Evolutionary conservation across 306 rosid species (phyloP).

Genomic region (Malus orientalis): DNA sequence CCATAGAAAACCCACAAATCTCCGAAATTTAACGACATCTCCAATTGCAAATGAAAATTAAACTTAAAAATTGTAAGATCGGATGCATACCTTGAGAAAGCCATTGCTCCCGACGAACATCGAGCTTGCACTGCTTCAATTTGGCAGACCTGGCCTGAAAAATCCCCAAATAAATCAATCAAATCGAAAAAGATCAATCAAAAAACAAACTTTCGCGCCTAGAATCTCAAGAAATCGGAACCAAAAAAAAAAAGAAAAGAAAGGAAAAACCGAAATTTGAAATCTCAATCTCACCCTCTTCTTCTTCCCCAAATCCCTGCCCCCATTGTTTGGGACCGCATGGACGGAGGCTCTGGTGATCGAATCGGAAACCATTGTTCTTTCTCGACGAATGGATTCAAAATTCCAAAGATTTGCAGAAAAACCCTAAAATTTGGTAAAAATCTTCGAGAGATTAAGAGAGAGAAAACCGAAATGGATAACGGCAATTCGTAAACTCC

Average conservation of each 20-base stretch:
- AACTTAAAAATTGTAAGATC: background rate
- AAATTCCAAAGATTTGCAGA: constrained; percentile 21
- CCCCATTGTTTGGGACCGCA: constrained; percentile 41
- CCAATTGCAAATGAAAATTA: background rate
- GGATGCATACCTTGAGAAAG: constrained; percentile 64
- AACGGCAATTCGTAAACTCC: constrained; percentile 71
- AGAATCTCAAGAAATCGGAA: background rate
- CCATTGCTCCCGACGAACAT: constrained; percentile 99
- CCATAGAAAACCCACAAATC: background rate
- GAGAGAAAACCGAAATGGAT: constrained; percentile 36
- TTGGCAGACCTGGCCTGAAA: constrained; percentile 85
- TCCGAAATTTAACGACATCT: background rate
- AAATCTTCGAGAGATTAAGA: constrained; percentile 19
- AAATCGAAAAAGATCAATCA: background rate
- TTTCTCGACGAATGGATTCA: constrained; percentile 22
- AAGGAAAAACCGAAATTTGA: background rate
- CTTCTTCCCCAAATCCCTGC: constrained; percentile 75
- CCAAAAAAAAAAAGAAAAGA: background rate
- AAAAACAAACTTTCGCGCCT: background rate
- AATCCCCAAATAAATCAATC: background rate
- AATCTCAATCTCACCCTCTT: constrained; percentile 64
- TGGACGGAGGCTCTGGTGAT: constrained; percentile 56
- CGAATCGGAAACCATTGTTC: constrained; percentile 76
- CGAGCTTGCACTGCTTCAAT: constrained; percentile 95
- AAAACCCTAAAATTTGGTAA: constrained; percentile 54